Evolutionary conservation across 2,329 filamentous ascomycete species (phyloP), one percentile per base, ranked within the genome.

Genomic region (Ceratocystis variospora): DNA sequence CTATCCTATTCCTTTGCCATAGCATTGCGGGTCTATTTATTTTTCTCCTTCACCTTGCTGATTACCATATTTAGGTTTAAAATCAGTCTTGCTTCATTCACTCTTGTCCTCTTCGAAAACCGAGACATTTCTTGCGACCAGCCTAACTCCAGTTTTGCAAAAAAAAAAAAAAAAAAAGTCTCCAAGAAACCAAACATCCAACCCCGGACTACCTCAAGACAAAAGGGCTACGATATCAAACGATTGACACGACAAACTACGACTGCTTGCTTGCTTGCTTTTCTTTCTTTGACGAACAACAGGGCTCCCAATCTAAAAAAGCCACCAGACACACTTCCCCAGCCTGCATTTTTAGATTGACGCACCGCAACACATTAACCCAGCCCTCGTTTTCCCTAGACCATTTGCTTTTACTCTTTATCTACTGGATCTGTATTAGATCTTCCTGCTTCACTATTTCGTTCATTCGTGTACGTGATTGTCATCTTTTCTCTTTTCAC

Each of bases 261-360:
- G 61, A 63, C 61, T 31, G 17, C 6, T 63, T 63, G 37, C 25
- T 15, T 37, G 33, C 10, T 41, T 28, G 28, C 28, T 28, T 63
- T 45, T 31, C 28, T 22, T 62, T 62, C 61, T 63, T 46, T 50
- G 22, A 46, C 61, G 55, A 59, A 17, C 55, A 59, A 59, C 55
- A 59, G 31, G 55, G 55, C 55, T 37, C 31, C 19, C 17, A 59
- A 37, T 59, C 55, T 17, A 59, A 59, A 59, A 59, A 59, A 48
- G 61, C 45, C 61, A 50, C 61, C 22, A 31, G 33, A 28, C n/a
- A 59, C 44, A 50, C 61, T 31, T 41, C 44, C 61, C 61, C 61
- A 50, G 44, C 61, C 45, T 63, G 41, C 28, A 57, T 48, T 63
- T 41, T 61, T 61, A 22, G 19, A 62, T 45, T 66, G 61, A 59